These are phyloP conservation scores for Bryoerythrophyllum caledonicum DNA, from an alignment of 225 moss, liverwort and hornwort species.

Conservation along the genomic window DNA sequence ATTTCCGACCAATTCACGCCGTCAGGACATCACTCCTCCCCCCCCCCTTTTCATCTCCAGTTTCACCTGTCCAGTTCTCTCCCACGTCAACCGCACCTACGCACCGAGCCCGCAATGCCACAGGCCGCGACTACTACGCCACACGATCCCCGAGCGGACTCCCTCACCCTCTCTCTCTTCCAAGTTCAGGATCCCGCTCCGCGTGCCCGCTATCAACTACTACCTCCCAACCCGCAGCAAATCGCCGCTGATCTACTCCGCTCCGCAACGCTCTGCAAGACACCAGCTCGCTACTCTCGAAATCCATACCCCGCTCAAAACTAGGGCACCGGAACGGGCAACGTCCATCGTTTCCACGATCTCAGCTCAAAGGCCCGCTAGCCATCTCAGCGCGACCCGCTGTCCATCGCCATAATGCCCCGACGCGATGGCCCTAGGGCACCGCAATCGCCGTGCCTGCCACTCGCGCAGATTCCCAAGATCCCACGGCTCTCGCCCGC, in stretches of 20 bases:
- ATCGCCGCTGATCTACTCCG: conserved; percentile 9
- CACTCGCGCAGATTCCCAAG: conserved; percentile 8
- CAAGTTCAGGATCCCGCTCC: background rate
- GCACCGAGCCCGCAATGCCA: background rate
- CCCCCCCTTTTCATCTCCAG: conserved; percentile 3
- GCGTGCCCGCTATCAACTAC: background rate
- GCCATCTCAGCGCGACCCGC: background rate
- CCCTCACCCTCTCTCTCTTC: too few species aligned
- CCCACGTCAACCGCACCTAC: background rate
- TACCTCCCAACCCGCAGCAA: too few species aligned
- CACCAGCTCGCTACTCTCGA: background rate
- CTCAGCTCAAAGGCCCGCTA: background rate
- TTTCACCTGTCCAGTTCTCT: background rate
- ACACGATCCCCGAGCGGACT: background rate
- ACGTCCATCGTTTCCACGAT: background rate
- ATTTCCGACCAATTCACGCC: conserved; percentile 24
- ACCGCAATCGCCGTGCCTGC: conserved; percentile 6
- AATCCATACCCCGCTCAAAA: background rate
- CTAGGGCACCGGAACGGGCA: background rate
- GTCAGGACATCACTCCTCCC: conserved; percentile 16
- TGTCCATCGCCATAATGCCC: background rate
- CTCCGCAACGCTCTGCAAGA: background rate
- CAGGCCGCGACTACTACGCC: conserved; percentile 1
- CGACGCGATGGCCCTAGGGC: conserved; percentile 11
- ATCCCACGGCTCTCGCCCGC: background rate